Base-by-base conservation (phyloP, 164 flowering plant species). In the Vitis amurensis region DNA sequence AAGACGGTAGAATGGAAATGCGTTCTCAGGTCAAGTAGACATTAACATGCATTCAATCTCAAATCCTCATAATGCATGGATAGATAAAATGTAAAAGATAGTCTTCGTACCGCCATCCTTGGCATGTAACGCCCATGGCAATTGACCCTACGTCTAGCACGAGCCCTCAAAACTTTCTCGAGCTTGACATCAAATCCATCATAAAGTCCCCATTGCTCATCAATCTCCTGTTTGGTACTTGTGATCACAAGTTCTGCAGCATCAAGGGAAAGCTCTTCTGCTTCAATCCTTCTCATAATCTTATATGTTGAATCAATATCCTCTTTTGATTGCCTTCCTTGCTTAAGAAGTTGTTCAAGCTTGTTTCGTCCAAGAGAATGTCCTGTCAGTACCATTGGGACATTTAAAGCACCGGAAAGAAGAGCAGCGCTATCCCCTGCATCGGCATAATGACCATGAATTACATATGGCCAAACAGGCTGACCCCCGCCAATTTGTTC, bases 371-470 rank as follows among this genome's bases (percentile, higher is more conserved):
- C 98, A 27, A 94, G 87, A 0, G 98, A 92, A 70, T 94, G 97
- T 9, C 97, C 98, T 0, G 98, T 94, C n/a, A 94, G 76, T 59
- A 92, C 93, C 98, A 94, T 94, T 0, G 98, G 98, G 11, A 94
- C 97, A 72, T 89, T 94, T 52, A 94, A 68, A 50, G 98, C 98
- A 66, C 97, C 98, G 0, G 97, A 94, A 56, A 94, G 92, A 59
- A 94, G 93, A 44, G 98, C 98, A 30, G 94, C 98, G 74, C 92
- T 84, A 75, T 93, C 98, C 58, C 98, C 98, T 29, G 98, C 98
- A 82, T 93, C 98, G 0, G 98, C 98, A 76, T 93, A 93, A 68
- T 93, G 98, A 1, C 95, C 98, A 74, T 93, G 98, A 70, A 91
- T 87, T 14, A 92, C 98, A 67, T 88, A 89, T 0, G 98, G 98